Percentiles rank a stretch among this genome's conserved stretches.
These are phyloP conservation scores for Tylopilus vinaceipallidus DNA, from an alignment of 768 basidiomycete genomes.

Conservation along the genomic window DNA sequence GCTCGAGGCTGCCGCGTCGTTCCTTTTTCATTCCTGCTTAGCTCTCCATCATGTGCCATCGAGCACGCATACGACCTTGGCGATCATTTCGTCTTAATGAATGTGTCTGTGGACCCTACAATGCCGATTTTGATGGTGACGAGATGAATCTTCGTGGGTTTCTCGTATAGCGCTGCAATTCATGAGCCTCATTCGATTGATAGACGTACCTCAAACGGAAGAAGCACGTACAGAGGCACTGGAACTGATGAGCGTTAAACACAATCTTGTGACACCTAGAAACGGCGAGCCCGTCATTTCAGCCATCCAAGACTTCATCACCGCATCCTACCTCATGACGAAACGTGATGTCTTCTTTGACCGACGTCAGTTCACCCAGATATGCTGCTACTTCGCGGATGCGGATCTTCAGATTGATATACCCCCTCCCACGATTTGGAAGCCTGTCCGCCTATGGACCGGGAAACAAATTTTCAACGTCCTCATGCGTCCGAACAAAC, in stretches of 20 bases:
- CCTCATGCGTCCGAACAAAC: slow-evolving; percentile 90
- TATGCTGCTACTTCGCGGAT: slow-evolving; percentile 92
- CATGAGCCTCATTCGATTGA: not conserved
- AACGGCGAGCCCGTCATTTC: slow-evolving; percentile 99
- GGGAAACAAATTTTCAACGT: slow-evolving; percentile 99
- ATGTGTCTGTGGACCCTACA: slow-evolving; percentile 98
- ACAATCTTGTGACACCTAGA: slow-evolving; percentile 95
- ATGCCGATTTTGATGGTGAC: slow-evolving; percentile 99
- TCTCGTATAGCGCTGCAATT: not conserved
- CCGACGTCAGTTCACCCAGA: slow-evolving; percentile 92
- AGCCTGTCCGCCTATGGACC: slow-evolving; percentile 92
- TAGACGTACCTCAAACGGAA: slow-evolving; percentile 98
- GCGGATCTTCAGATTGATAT: slow-evolving; percentile 92
- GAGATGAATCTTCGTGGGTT: slow-evolving; percentile 97
- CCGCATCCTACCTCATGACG: slow-evolving; percentile 94
- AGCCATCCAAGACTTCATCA: slow-evolving; percentile 99
- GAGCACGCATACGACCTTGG: slow-evolving; percentile 96
- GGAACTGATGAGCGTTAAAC: slow-evolving; percentile 95
- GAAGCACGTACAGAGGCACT: slow-evolving; percentile 96
- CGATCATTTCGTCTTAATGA: slow-evolving; percentile 96
- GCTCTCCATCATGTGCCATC: slow-evolving; percentile 99
- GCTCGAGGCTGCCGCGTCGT: not conserved
- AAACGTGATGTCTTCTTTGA: slow-evolving; percentile 91
- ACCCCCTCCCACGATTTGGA: slow-evolving; percentile 92
- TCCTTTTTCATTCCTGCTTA: slow-evolving; percentile 25